phyloP scores from a whole-genome alignment of 2,329 filamentous ascomycete genomes.

The Pseudocercospora fuligena region DNA sequence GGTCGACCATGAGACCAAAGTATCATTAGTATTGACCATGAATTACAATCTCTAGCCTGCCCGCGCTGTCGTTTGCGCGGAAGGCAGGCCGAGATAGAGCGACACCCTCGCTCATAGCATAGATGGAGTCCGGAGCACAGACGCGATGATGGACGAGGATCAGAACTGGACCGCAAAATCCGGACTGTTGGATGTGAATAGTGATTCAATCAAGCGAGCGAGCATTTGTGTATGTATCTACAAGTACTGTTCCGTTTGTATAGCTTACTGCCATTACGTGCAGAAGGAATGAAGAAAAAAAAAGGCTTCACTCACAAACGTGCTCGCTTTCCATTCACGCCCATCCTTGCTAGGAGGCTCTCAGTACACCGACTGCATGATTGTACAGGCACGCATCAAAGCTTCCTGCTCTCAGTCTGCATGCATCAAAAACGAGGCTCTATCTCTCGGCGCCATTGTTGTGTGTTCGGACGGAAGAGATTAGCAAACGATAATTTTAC shows the following conservation, averaged over 20 bases:
- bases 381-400: background rate
- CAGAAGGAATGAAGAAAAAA: background rate
- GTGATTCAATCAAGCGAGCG: constrained; percentile 5
- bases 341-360: background rate
- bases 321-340: background rate
- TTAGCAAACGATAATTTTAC: background rate
- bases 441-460: background rate
- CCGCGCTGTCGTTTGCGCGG: background rate
- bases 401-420: background rate
- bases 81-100: constrained; percentile 1
- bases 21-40: background rate
- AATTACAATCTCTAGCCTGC: background rate
- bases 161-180: background rate
- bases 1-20: constrained; percentile 3
- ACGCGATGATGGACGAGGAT: constrained; percentile 11
- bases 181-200: background rate
- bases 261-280: background rate
- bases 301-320: background rate
- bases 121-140: constrained; percentile 8
- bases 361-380: background rate
- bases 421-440: background rate
- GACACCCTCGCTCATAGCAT: background rate
- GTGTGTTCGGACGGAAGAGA: background rate
- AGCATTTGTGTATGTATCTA: constrained; percentile 11
- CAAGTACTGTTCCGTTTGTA: constrained; percentile 8